Evolutionary conservation across 768 basidiomycete genomes (phyloP), one percentile per base, ranked within the genome.

Genomic region (Infundibulicybe gibba): DNA sequence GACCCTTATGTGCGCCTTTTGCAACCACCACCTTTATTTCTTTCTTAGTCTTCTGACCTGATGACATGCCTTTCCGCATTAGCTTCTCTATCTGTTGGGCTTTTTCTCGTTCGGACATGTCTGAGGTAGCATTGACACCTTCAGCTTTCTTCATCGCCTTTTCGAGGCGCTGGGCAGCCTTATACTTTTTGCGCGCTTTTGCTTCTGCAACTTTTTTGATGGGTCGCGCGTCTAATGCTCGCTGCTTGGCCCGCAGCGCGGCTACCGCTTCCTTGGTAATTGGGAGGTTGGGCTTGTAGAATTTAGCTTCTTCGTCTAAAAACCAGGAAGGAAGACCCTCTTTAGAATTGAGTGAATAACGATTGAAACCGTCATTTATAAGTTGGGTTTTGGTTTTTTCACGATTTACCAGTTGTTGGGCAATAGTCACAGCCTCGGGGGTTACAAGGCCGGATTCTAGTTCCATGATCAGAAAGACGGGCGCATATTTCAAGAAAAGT

Each of bases 131-230:
- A 56, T 88, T 90, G 49, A 98, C 83, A 41, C 91, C 93, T 59
- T 97, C 93, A 2, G 94, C 97, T 67, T 94, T 98, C 72, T 91
- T 95, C 79, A 91, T 80, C 9, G 92, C 90, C 65, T 92, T 95
- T 57, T 94, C 91, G 11, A 97, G 68, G 40, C 84, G 77, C 54
- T 89, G 87, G 11, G 79, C 76, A 10, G 94, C 91, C 66, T 85
- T 91, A 61, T 90, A 70, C 70, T 97, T 97, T 70, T 99, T 99
- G 51, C 97, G 80, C 21, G 92, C 94, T 66, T 98, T 98, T 12
- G 97, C 97, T 68, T 98, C 97, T 8, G 95, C 97, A 6, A 98
- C 81, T 74, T 99, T 99, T 72, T 97, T 98, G 70, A 99, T 98
- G 14, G 97, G 97, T 19, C 97, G 83, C 1, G 95, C 93, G 61